A percentile compares a stretch with the other conserved stretches of the same genome.
These are phyloP conservation scores for Penicillium roqueforti DNA, from an alignment of 495 filamentous ascomycete species.

Conservation along the genomic window DNA sequence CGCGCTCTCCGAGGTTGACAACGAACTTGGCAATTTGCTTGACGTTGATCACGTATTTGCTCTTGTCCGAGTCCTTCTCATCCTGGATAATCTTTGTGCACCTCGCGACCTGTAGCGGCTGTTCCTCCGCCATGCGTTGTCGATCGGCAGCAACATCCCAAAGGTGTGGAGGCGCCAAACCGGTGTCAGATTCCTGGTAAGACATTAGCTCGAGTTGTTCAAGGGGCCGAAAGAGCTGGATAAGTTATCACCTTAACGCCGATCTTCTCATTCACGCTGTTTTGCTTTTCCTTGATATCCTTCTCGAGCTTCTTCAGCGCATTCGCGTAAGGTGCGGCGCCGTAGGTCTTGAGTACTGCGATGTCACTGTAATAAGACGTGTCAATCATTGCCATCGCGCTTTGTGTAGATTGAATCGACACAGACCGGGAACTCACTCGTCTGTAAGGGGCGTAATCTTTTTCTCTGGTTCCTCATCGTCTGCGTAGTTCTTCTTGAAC, in stretches of 20 bases:
- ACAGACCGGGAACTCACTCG: slow-evolving; percentile 61
- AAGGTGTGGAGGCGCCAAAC: slow-evolving; percentile 93
- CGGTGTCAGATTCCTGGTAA: slow-evolving; percentile 90
- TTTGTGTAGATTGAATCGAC: slow-evolving; percentile 3
- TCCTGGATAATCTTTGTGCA: slow-evolving; percentile 99
- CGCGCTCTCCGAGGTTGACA: slow-evolving; percentile 94
- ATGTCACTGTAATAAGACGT: slow-evolving; percentile 68
- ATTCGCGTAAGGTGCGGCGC: slow-evolving; percentile 90
- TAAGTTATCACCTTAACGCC: slow-evolving; percentile 57
- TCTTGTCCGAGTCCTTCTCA: slow-evolving; percentile 95
- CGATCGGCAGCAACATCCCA: slow-evolving; percentile 98
- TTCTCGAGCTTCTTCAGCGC: slow-evolving; percentile 94
- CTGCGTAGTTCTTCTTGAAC: slow-evolving; percentile 91
- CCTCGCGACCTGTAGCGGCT: slow-evolving; percentile 93
- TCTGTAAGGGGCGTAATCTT: slow-evolving; percentile 96
- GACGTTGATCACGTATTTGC: slow-evolving; percentile 99
- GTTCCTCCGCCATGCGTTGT: slow-evolving; percentile 97
- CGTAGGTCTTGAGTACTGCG: slow-evolving; percentile 98
- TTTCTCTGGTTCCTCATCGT: slow-evolving; percentile 97
- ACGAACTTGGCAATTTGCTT: slow-evolving; percentile 99
- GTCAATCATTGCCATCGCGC: slow-evolving; percentile 17
- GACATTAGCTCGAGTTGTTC: slow-evolving; percentile 23
- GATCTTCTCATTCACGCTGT: slow-evolving; percentile 97
- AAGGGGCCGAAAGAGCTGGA: slow-evolving; percentile 12
- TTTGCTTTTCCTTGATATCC: slow-evolving; percentile 96